phyloP scores from a whole-genome alignment of 1,284 basidiomycete species.

The Cryptococcus hybrid region DNA sequence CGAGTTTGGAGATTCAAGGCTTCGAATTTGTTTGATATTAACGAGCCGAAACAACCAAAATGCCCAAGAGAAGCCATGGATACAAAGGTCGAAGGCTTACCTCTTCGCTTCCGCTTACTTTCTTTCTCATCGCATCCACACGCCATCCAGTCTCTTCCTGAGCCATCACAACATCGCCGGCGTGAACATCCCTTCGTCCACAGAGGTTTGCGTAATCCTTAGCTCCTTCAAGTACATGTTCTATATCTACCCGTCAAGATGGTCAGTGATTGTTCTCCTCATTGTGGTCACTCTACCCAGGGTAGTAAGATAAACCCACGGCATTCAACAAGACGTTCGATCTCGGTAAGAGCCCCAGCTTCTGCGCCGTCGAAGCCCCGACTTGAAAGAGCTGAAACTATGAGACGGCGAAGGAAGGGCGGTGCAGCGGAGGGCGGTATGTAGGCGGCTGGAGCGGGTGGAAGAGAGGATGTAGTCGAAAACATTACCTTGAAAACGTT shows the following conservation, averaged over 20 bases:
- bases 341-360: constrained; percentile 41
- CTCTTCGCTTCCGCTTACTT: constrained; percentile 24
- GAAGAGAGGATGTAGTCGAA: constrained; percentile 6
- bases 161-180: constrained; percentile 29
- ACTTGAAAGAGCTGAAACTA: constrained; percentile 26
- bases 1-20: constrained; percentile 1
- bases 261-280: neutral
- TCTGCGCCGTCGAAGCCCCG: constrained; percentile 41
- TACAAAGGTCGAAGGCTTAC: constrained; percentile 11
- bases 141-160: constrained; percentile 25
- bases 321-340: constrained; percentile 37
- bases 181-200: constrained; percentile 23
- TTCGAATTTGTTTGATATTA: neutral
- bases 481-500: neutral
- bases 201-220: constrained; percentile 30
- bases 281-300: no score
- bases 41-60: no score
- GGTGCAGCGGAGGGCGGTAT: constrained; percentile 21
- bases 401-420: constrained; percentile 29
- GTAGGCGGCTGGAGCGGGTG: constrained; percentile 1
- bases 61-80: neutral
- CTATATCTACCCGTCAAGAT: constrained; percentile 28
- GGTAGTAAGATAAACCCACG: constrained; percentile 25
- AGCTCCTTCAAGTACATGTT: constrained; percentile 28
- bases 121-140: constrained; percentile 20